Evolutionary conservation across 2,329 filamentous ascomycete species (phyloP), one percentile per base, ranked within the genome.

Genomic region (Cladophialophora yegresii): DNA sequence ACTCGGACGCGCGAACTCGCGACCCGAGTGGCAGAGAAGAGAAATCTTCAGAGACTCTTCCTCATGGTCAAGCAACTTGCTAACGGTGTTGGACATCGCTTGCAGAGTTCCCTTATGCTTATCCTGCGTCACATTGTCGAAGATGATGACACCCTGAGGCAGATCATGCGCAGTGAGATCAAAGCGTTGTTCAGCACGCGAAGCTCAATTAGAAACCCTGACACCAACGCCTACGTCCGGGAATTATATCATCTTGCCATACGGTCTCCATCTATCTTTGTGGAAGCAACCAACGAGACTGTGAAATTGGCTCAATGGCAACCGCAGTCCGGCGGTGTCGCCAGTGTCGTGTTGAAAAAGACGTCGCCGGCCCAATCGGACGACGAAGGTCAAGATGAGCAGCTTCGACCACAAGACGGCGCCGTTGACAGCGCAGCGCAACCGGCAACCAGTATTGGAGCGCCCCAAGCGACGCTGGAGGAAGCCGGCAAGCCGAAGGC

Each of bases 61-160:
- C 85, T 97, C 58, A 96, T 98, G 91, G 87, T 93, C 63, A 96
- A 96, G 76, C 93, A 98, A 75, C 85, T 98, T 64, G 88, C 91
- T 22, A 90, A 90, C 28, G 84, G 87, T 32, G 89, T 90, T 6
- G 90, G 92, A 32, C 85, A 90, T 61, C 88, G 89, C 61, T 84
- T 99, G 9, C 85, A 89, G 67, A 84, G 84, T 67, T 60, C 68
- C 10, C 89, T 96, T 72, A 89, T 98, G 84, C 85, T 93, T 12
- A 89, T 97, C 58, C 80, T 99, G 50, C 88, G 96, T 47, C 95
- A 99, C 73, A 89, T 99, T 69, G 86, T 98, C 60, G 95, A 99
- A 77, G 96, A 99, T 73, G 92, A 96, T 56, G 89, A 92, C 20
- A 95, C 89, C 1, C 84, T 98, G 65, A 91, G 90, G 69, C 91